These are phyloP conservation scores for Cryptococcus sp. DNA, from an alignment of 1,284 basidiomycete genomes.

Conservation along the genomic window DNA sequence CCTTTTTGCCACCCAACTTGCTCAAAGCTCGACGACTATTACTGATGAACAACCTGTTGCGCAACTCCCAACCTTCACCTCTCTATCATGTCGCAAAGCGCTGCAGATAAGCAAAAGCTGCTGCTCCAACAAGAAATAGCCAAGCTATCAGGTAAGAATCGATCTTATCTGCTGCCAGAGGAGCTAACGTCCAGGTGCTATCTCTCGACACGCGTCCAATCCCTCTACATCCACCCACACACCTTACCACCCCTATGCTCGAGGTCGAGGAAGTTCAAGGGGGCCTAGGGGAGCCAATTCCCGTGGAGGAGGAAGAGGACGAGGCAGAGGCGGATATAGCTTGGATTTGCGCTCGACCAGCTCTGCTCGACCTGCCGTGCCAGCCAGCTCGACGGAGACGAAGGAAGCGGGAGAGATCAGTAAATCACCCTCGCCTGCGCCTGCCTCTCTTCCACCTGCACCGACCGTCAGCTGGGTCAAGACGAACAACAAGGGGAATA, in stretches of 20 bases:
- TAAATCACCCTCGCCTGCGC: conserved; percentile 7
- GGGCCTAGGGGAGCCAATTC: conserved; percentile 17
- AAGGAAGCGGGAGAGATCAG: conserved; percentile 5
- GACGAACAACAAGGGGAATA: conserved; percentile 40
- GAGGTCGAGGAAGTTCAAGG: conserved; percentile 4
- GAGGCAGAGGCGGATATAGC: conserved; percentile 1
- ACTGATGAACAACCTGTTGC: too few relatives aligned
- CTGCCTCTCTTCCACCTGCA: neutral
- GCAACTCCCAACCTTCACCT: too few relatives aligned
- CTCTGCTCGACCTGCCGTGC: conserved; percentile 1
- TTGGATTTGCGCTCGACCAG: conserved; percentile 6
- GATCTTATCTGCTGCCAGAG: too few relatives aligned
- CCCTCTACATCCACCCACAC: conserved; percentile 9
- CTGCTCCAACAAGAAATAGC: conserved; percentile 45
- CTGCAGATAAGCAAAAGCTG: conserved; percentile 37
- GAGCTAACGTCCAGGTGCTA: conserved; percentile 24
- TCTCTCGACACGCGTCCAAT: conserved; percentile 13
- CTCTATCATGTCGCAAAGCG: too few relatives aligned
- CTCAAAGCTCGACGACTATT: too few relatives aligned
- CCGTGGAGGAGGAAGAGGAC: conserved; percentile 8
- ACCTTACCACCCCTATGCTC: conserved; percentile 31
- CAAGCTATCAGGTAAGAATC: conserved; percentile 36
- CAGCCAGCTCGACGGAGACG: neutral
- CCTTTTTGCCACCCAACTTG: too few relatives aligned
- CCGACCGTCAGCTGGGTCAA: conserved; percentile 31